Evolutionary conservation across 2,329 filamentous ascomycete species (phyloP), one percentile per base, ranked within the genome.

Genomic region (Phyllosticta citrichinensis): DNA sequence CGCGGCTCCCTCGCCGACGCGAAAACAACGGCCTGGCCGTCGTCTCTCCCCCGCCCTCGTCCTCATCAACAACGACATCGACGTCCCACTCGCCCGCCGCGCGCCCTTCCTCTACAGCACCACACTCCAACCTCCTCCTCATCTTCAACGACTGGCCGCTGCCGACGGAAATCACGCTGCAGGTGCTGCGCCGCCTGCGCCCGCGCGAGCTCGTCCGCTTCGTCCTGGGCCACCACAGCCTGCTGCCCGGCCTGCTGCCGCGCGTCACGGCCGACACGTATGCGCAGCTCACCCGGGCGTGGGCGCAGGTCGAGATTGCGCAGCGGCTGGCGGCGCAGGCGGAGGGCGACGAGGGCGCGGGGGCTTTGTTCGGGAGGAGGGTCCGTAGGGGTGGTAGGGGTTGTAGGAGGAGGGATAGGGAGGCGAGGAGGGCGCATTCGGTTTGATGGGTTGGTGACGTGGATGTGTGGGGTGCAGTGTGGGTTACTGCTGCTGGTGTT

Each of bases 81-180:
- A n/a, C 40, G 14, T n/a, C 71, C 11, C 62, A 63, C 24, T 66
- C 68, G 5, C 67, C 69, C 11, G 64, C 67, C 14, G 62, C 68
- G 8, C 69, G 70, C 52, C 69, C 68, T 24, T 5, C 14, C 11
- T 25, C 52, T 2, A 25, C 52, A 17, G 20, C 52, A 5, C 20
- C 52, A 5, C 14, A 27, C 19, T 51, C 47, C 17, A 53, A 53
- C 20, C 55, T 61, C 33, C 55, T 56, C 19, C 55, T 56, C 24
- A 57, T 56, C 24, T 62, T 62, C 52, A 35, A 19, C 12, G 56
- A 52, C 5, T 63, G 62, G 33, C 62, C 65, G 1, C 63, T 73
- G 40, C 73, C 73, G 11, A 63, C 70, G 2, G 73, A 75, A 64
- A 67, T 75, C 56, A 70, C 68, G 60, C 57, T 70, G 55, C 64